Base-by-base conservation (phyloP, 176 grass and related monocot species). In the Tuctoria greenei region DNA sequence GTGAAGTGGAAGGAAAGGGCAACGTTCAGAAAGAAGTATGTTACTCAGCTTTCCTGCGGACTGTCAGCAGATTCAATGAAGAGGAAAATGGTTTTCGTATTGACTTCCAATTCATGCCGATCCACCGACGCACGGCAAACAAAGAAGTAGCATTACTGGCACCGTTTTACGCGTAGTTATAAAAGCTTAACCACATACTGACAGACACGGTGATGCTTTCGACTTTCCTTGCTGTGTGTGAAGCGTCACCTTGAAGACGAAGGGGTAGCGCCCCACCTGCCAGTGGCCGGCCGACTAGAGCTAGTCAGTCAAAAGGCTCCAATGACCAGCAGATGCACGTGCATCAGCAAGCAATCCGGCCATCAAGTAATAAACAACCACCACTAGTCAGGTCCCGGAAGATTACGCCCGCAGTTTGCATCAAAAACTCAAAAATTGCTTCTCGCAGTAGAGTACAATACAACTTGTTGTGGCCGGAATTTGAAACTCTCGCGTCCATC, bases 331-430 rank as follows among this genome's bases (percentile, higher is more conserved):
- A 38, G 9, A 8, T 51, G 45, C 69, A 52, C 69, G 69, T 73
- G 79, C 69, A 34, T 73, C 31, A 31, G 31, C 68, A 2, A 72
- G 40, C 59, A 41, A 73, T 31, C 16, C 2, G 67, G 58, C 34
- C n/a, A 40, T 49, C n/a, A 9, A 15, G 18, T 20, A 51, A 7
- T 20, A 51, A 51, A 7, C 7, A 51, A 8, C 17, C 18, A 16
- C 13, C 14, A 4, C 31, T 31, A 17, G 52, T 52, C 35, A 40
- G 25, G 8, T 8, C 24, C 18, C 7, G 55, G 8, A 44, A 17
- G 38, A 4, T 57, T 40, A 23, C 45, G 45, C 45, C 45, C 45
- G 45, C 14, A 14, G 1, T 31, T 31, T 31, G 45, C 31, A n/a
- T n/a, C n/a, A n/a, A n/a, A n/a, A n/a, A n/a, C n/a, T n/a, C n/a